phyloP scores from a whole-genome alignment of 345 rosid genomes.

The Turritis glabra region DNA sequence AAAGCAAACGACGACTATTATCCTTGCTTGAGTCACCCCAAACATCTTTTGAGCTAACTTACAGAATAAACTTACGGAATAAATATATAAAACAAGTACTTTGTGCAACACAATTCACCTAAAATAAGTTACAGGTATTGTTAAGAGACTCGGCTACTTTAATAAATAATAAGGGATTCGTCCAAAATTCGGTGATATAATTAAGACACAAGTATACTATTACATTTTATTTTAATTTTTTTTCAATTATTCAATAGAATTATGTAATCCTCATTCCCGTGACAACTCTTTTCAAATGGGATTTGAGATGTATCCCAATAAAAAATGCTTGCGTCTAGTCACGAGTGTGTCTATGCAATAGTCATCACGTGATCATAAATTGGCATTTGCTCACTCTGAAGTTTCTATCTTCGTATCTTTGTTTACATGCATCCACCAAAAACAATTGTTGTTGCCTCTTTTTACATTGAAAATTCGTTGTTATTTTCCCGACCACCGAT shows the following conservation, averaged over 20 bases:
- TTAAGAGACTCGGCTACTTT: no score
- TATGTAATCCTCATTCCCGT: not conserved
- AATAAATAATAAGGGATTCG: not conserved
- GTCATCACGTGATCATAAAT: conserved; percentile 1
- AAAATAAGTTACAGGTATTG: no score
- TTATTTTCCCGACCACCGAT: no score
- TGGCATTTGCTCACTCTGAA: not conserved
- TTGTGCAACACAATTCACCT: no score
- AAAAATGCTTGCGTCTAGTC: not conserved
- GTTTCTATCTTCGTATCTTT: not conserved
- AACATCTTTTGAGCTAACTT: no score
- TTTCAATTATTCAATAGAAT: no score
- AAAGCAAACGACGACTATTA: no score
- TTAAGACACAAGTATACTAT: not conserved
- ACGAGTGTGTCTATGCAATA: not conserved
- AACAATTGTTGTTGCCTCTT: not conserved
- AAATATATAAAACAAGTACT: no score
- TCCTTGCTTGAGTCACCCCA: no score
- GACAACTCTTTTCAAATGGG: not conserved
- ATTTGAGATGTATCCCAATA: not conserved
- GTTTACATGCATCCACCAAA: not conserved
- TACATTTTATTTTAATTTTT: not conserved
- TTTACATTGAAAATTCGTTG: no score
- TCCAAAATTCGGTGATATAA: not conserved
- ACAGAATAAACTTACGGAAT: no score